Percentiles rank a stretch among this genome's conserved stretches.
Conservation (phyloP, 1,284 basidiomycete genomes). For the Ustilago nuda region DNA sequence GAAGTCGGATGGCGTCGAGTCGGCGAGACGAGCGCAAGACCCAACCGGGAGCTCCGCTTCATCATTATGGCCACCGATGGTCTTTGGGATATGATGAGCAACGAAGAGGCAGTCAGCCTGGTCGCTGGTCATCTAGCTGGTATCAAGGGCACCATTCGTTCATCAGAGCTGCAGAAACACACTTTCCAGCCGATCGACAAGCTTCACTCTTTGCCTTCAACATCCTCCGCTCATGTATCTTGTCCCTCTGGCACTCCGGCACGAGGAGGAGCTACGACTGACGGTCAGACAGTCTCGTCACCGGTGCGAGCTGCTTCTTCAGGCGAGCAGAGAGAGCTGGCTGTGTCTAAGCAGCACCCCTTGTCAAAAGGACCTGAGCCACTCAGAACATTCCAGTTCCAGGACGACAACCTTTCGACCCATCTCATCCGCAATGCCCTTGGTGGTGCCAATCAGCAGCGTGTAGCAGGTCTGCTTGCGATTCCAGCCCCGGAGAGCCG, state of each 20-base stretch:
- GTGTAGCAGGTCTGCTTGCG: constrained; percentile 80
- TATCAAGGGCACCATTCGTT: constrained; percentile 59
- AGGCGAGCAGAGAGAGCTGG: constrained; percentile 42
- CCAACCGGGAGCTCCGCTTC: constrained; percentile 62
- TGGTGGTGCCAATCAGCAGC: constrained; percentile 81
- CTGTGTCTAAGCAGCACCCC: constrained; percentile 60
- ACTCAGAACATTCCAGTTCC: constrained; percentile 60
- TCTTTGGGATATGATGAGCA: constrained; percentile 92
- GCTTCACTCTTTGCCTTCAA: constrained; percentile 29
- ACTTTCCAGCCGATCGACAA: constrained; percentile 57
- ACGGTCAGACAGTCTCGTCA: constrained; percentile 74
- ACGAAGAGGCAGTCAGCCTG: constrained; percentile 92
- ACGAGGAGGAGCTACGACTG: constrained; percentile 44
- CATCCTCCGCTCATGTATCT: not conserved
- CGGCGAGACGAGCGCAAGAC: constrained; percentile 50
- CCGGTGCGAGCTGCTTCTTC: constrained; percentile 28
- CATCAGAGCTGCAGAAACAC: constrained; percentile 55
- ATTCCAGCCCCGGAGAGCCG: constrained; percentile 83
- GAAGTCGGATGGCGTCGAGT: constrained; percentile 69
- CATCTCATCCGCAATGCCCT: constrained; percentile 95
- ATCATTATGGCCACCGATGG: constrained; percentile 92
- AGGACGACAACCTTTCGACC: constrained; percentile 85
- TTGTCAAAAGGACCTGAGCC: constrained; percentile 57
- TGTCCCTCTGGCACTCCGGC: constrained; percentile 2
- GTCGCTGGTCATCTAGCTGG: constrained; percentile 68